Percentiles rank a stretch among this genome's conserved stretches.
Conservation (phyloP, 2,329 filamentous ascomycete species). For the Aspergillaceae sp. region DNA sequence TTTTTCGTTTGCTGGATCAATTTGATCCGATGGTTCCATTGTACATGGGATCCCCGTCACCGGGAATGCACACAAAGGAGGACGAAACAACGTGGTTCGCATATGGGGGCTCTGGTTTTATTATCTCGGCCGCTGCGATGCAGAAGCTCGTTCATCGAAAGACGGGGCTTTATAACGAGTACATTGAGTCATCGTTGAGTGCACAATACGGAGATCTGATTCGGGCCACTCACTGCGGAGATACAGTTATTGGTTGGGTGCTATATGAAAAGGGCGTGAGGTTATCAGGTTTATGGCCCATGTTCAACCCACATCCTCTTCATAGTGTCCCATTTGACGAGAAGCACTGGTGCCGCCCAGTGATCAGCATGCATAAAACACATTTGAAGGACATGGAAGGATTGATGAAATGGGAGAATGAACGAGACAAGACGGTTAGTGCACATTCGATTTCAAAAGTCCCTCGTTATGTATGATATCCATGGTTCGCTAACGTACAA, state of each 20-base stretch:
- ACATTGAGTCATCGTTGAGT: constrained; percentile 22
- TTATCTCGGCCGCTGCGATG: constrained; percentile 42
- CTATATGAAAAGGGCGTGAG: constrained; percentile 39
- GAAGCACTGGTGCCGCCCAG: constrained; percentile 44
- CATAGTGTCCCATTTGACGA: constrained; percentile 43
- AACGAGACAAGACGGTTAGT: constrained; percentile 15
- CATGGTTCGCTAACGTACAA: neutral
- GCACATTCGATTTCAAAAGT: neutral
- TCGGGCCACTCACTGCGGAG: constrained; percentile 45
- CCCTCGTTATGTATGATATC: neutral
- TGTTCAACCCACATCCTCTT: constrained; percentile 42
- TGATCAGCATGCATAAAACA: constrained; percentile 43
- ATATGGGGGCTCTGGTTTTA: constrained; percentile 44
- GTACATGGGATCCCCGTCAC: constrained; percentile 38
- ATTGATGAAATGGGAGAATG: constrained; percentile 39
- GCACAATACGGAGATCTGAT: constrained; percentile 27
- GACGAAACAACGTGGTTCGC: constrained; percentile 42
- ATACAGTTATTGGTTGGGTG: constrained; percentile 44
- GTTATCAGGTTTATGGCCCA: constrained; percentile 42
- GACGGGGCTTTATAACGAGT: constrained; percentile 23
- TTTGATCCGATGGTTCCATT: constrained; percentile 38
- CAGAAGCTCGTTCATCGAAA: constrained; percentile 17
- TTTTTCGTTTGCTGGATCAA: constrained; percentile 44
- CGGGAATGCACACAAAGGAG: constrained; percentile 37
- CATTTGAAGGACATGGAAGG: constrained; percentile 41